Percentiles rank a stretch among this genome's conserved stretches.
These are phyloP conservation scores for Aureobasidium namibiae DNA, from an alignment of 2,329 filamentous ascomycete species.

Conservation along the genomic window DNA sequence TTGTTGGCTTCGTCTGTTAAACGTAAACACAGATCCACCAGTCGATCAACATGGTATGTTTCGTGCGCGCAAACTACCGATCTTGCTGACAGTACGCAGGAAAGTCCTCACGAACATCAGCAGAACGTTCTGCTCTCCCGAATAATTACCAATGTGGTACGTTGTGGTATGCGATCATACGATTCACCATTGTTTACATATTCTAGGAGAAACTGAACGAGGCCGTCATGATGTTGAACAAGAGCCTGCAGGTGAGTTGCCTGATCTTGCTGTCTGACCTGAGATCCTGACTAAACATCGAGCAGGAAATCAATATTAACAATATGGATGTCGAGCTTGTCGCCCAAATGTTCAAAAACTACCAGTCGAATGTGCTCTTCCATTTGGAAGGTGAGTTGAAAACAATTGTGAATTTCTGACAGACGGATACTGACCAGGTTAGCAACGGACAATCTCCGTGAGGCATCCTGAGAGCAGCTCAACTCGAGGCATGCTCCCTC, in stretches of 20 bases:
- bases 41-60: conserved; percentile 3
- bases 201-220: conserved; percentile 95
- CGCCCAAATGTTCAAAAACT: conserved; percentile 99
- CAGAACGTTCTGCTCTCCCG: conserved; percentile 87
- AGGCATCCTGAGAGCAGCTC: conserved; percentile 50
- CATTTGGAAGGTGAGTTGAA: conserved; percentile 74
- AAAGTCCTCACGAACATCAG: conserved; percentile 96
- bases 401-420: neutral
- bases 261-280: neutral
- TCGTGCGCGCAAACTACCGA: neutral
- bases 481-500: too few relatives aligned
- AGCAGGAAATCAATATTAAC: conserved; percentile 89
- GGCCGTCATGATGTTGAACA: conserved; percentile 85
- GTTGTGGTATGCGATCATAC: conserved; percentile 28
- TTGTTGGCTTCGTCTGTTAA: neutral
- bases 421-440: conserved; percentile 17
- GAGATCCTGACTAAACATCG: neutral
- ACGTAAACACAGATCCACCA: conserved; percentile 4
- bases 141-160: conserved; percentile 94
- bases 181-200: neutral
- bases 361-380: conserved; percentile 94
- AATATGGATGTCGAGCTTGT: conserved; percentile 99
- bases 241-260: conserved; percentile 64
- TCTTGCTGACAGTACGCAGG: conserved; percentile 39
- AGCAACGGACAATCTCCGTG: conserved; percentile 80